Conservation (phyloP, 208 protist genomes). For the Porcisia hertigi region DNA sequence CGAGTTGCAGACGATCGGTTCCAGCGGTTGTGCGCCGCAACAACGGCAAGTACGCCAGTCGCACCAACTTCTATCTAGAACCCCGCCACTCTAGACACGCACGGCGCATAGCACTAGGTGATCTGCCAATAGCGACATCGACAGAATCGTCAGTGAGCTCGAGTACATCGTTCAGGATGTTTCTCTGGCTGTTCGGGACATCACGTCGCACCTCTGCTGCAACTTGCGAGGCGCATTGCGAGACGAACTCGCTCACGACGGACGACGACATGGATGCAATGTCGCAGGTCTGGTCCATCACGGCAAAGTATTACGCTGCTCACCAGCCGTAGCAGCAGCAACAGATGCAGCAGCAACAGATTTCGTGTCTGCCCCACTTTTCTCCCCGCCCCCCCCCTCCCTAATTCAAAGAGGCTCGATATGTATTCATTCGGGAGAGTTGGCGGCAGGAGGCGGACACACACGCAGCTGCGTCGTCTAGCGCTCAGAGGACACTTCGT, state of each 20-base stretch:
- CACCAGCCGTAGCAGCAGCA: background rate
- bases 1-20: background rate
- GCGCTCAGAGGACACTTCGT: too few species aligned
- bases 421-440: too few species aligned
- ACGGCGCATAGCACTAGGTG: background rate
- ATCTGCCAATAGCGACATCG: background rate
- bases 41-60: background rate
- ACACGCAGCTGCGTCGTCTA: too few species aligned
- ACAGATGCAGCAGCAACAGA: background rate
- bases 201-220: background rate
- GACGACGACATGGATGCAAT: background rate
- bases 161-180: background rate
- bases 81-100: conserved; percentile 2
- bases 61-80: background rate
- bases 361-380: too few species aligned
- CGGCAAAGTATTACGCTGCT: background rate
- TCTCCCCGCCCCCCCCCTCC: too few species aligned
- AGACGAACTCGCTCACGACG: background rate
- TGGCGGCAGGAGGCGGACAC: too few species aligned
- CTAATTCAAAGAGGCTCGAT: too few species aligned
- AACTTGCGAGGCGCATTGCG: background rate
- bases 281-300: background rate
- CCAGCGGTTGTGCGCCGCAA: background rate
- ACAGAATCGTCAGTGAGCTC: background rate
- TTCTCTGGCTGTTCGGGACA: background rate